Conservation (phyloP, 179 eudicot genomes). For the Heliamphora pulchella region DNA sequence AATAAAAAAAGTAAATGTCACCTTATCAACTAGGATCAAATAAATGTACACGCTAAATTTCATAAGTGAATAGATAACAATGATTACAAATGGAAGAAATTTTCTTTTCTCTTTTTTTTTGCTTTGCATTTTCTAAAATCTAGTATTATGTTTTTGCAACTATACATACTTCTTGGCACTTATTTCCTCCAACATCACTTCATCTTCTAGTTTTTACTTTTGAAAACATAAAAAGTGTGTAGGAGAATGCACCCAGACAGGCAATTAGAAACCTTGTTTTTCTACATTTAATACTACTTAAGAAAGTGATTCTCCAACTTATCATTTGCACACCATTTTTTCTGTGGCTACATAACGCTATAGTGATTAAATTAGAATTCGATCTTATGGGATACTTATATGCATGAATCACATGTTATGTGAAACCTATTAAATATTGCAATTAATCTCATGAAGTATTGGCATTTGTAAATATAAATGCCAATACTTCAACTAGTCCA, state of each 20-base stretch:
- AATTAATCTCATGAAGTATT: no score
- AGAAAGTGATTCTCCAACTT: slow-evolving; percentile 9
- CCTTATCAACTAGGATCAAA: not conserved
- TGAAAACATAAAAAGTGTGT: not conserved
- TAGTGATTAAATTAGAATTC: no score
- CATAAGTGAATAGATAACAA: not conserved
- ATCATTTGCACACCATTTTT: no score
- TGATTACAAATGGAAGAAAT: no score
- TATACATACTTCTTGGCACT: not conserved
- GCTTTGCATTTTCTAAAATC: not conserved
- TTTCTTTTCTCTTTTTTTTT: not conserved
- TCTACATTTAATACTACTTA: not conserved
- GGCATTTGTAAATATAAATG: no score
- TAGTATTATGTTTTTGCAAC: not conserved
- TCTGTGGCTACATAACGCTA: no score
- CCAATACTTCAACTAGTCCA: no score
- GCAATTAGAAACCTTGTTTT: not conserved
- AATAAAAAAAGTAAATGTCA: slow-evolving; percentile 9
- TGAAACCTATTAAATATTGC: no score
- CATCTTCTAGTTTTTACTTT: not conserved
- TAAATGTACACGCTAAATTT: not conserved
- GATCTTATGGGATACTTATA: no score
- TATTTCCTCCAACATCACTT: slow-evolving; percentile 2
- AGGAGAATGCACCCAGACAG: not conserved
- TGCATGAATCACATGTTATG: no score